Evolutionary conservation across 1,284 basidiomycete species (phyloP).

Genomic region (Heterobasidion parviporum): DNA sequence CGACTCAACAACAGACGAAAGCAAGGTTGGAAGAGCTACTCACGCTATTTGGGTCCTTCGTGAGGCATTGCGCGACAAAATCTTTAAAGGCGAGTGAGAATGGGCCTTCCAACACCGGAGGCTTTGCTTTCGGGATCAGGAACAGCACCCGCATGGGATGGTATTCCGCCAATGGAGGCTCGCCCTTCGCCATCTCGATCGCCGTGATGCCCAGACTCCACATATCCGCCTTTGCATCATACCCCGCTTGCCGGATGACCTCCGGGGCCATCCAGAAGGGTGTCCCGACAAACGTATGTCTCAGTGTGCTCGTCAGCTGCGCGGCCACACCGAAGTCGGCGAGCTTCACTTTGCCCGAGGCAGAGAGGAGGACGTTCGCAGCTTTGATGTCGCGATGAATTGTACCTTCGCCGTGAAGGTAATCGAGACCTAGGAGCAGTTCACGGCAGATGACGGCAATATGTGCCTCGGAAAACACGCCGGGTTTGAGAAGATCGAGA

Average conservation of each 20-base stretch:
- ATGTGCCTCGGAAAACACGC: conserved; percentile 84
- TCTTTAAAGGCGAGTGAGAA: conserved; percentile 88
- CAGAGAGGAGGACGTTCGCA: conserved; percentile 90
- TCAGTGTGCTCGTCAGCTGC: conserved; percentile 79
- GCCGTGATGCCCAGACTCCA: conserved; percentile 97
- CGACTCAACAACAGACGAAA: conserved; percentile 11
- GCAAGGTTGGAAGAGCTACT: conserved; percentile 19
- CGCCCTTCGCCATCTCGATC: conserved; percentile 93
- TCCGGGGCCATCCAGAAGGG: conserved; percentile 99
- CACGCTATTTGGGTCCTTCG: conserved; percentile 82
- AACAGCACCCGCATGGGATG: conserved; percentile 96
- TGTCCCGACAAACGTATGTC: conserved; percentile 93
- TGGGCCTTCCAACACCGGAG: conserved; percentile 81
- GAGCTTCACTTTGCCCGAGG: conserved; percentile 89
- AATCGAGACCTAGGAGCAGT: conserved; percentile 88
- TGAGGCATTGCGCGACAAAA: conserved; percentile 86
- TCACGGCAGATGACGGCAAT: conserved; percentile 94
- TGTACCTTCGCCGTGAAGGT: conserved; percentile 90
- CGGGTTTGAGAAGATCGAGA: conserved; percentile 89
- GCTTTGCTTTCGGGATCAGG: conserved; percentile 93
- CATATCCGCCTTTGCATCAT: conserved; percentile 93
- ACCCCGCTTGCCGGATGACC: conserved; percentile 94
- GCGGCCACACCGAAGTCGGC: conserved; percentile 97
- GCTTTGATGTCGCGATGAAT: conserved; percentile 99
- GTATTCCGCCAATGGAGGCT: conserved; percentile 89